These are phyloP conservation scores for Anthracocystis walkeri DNA, from an alignment of 1,284 basidiomycete species.

Conservation along the genomic window DNA sequence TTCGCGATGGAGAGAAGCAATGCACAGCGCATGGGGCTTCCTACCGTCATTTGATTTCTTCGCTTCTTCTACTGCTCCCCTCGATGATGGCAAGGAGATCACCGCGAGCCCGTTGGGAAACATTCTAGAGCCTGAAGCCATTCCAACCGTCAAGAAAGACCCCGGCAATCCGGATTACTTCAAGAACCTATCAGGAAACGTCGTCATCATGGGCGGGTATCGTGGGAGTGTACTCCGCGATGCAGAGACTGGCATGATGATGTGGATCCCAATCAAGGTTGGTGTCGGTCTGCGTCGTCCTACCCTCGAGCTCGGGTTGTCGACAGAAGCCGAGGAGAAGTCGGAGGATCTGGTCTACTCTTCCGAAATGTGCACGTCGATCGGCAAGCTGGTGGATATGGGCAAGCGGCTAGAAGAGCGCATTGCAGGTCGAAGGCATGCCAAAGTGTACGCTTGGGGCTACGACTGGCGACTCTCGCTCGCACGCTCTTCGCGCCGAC, in stretches of 20 bases:
- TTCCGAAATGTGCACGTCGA: slow-evolving; percentile 57
- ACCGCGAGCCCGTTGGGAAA: slow-evolving; percentile 8
- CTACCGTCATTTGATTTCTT: slow-evolving; percentile 35
- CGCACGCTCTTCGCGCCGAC: slow-evolving; percentile 23
- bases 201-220: slow-evolving; percentile 68
- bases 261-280: slow-evolving; percentile 68
- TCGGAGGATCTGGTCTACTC: slow-evolving; percentile 63
- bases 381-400: slow-evolving; percentile 66
- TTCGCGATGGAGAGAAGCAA: slow-evolving; percentile 24
- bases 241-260: slow-evolving; percentile 57
- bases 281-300: slow-evolving; percentile 63
- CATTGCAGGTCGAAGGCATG: slow-evolving; percentile 36
- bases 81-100: neutral
- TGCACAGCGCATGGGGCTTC: slow-evolving; percentile 47
- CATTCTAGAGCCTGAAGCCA: slow-evolving; percentile 47
- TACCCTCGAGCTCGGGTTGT: slow-evolving; percentile 64
- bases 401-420: slow-evolving; percentile 60
- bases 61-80: slow-evolving; percentile 4
- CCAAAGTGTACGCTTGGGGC: slow-evolving; percentile 63
- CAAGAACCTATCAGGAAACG: slow-evolving; percentile 63
- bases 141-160: slow-evolving; percentile 47
- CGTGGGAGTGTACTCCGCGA: slow-evolving; percentile 67
- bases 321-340: slow-evolving; percentile 50
- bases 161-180: slow-evolving; percentile 54
- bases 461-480: slow-evolving; percentile 67